phyloP scores from a whole-genome alignment of 1,284 basidiomycete genomes.

The Heterobasidion occidentale region DNA sequence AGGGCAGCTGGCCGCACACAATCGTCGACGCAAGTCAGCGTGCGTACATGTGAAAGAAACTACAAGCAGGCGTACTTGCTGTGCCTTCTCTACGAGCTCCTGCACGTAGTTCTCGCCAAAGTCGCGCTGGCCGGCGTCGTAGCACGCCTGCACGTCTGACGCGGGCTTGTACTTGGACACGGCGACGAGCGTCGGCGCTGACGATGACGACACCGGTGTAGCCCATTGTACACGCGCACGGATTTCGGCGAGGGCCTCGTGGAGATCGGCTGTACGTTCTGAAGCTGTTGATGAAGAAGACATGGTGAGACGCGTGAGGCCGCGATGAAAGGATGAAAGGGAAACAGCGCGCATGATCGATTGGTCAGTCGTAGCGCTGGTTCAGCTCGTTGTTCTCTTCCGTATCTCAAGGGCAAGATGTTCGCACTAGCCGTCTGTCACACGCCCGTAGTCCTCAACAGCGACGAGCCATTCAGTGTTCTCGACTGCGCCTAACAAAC shows the following conservation, averaged over 20 bases:
- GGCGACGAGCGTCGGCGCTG: conserved; percentile 56
- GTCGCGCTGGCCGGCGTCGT: conserved; percentile 75
- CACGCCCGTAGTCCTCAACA: too few relatives aligned
- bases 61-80: conserved; percentile 43
- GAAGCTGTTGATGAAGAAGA: neutral
- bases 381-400: too few relatives aligned
- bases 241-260: conserved; percentile 42
- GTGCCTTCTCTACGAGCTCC: conserved; percentile 88
- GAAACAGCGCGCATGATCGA: too few relatives aligned
- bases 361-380: too few relatives aligned
- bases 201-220: conserved; percentile 17
- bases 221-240: conserved; percentile 35
- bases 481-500: too few relatives aligned
- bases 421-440: too few relatives aligned
- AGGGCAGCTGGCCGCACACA: conserved; percentile 50
- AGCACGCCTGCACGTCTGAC: conserved; percentile 79
- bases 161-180: conserved; percentile 95
- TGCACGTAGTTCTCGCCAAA: conserved; percentile 99
- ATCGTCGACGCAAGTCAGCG: neutral
- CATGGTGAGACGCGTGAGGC: neutral
- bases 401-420: too few relatives aligned
- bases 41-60: conserved; percentile 1
- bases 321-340: too few relatives aligned
- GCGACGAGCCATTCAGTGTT: too few relatives aligned
- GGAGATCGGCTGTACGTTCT: conserved; percentile 40